These are phyloP conservation scores for Fusarium luffae DNA, from an alignment of 2,329 filamentous ascomycete species.

Conservation along the genomic window DNA sequence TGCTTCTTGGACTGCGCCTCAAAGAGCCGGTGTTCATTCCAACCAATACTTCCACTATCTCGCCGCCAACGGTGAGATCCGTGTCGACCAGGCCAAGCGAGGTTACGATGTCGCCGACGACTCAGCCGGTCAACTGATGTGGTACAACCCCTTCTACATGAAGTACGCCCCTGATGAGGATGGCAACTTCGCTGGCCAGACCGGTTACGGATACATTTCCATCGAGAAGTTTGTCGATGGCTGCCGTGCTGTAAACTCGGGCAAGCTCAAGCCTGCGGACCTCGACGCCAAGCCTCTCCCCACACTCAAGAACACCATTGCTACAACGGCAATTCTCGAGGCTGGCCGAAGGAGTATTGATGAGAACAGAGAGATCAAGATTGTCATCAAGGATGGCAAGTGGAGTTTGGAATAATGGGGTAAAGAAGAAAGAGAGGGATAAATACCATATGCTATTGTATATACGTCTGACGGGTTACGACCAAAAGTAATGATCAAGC, in stretches of 20 bases:
- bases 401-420: conserved; percentile 71
- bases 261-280: conserved; percentile 75
- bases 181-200: conserved; percentile 92
- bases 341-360: conserved; percentile 87
- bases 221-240: conserved; percentile 97
- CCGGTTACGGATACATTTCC: conserved; percentile 91
- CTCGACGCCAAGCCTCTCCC: conserved; percentile 84
- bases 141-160: conserved; percentile 98
- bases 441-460: conserved; percentile 19
- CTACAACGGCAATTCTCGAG: conserved; percentile 90
- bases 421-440: background rate
- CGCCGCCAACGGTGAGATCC: conserved; percentile 83
- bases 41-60: conserved; percentile 99
- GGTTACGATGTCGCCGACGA: conserved; percentile 96
- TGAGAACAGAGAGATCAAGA: conserved; percentile 81
- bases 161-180: conserved; percentile 93
- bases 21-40: conserved; percentile 92
- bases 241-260: conserved; percentile 80
- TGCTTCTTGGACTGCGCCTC: conserved; percentile 92
- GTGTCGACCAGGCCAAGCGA: conserved; percentile 91
- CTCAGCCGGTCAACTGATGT: conserved; percentile 73
- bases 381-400: conserved; percentile 70
- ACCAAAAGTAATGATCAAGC: conserved; percentile 32
- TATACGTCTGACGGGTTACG: conserved; percentile 25
- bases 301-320: conserved; percentile 88